Percentiles rank a stretch among this genome's conserved stretches.
Evolutionary conservation across 2,329 filamentous ascomycete species (phyloP).

Genomic region (Colletotrichum sp.): DNA sequence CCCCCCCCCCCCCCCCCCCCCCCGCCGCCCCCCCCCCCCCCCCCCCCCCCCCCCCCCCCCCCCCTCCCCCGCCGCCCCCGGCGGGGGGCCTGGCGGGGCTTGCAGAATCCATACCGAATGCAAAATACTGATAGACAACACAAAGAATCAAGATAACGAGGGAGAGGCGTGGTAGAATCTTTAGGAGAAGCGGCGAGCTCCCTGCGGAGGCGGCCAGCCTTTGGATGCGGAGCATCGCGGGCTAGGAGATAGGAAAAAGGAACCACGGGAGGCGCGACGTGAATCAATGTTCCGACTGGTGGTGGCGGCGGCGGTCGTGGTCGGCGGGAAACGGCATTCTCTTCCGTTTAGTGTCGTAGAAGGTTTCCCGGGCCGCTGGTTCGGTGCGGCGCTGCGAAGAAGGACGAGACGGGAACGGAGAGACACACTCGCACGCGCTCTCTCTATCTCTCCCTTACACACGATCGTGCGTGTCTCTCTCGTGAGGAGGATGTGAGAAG

Average conservation of each 20-base stretch:
- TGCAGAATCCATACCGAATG: not conserved
- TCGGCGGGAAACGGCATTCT: constrained; percentile 12
- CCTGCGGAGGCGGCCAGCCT: constrained; percentile 9
- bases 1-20: too few species aligned
- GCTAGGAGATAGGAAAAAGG: not conserved
- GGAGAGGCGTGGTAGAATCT: not conserved
- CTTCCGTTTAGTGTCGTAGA: not conserved
- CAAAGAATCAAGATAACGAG: constrained; percentile 12
- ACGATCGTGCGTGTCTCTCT: not conserved
- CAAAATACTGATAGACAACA: constrained; percentile 18
- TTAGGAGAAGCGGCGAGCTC: constrained; percentile 1
- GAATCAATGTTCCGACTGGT: constrained; percentile 2
- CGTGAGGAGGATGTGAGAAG: not conserved
- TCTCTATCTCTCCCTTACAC: not conserved
- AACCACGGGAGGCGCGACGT: not conserved
- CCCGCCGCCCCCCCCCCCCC: too few species aligned
- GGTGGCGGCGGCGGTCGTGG: not conserved
- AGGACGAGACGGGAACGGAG: not conserved
- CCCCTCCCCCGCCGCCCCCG: too few species aligned
- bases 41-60: too few species aligned
- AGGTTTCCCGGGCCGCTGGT: not conserved
- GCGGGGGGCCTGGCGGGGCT: too few species aligned
- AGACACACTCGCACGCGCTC: not conserved
- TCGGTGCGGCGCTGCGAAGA: not conserved
- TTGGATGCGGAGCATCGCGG: constrained; percentile 8